A percentile compares a stretch with the other conserved stretches of the same genome.
These are phyloP conservation scores for Dictyophora rubrovolvata DNA, from an alignment of 768 basidiomycete genomes.

Conservation along the genomic window DNA sequence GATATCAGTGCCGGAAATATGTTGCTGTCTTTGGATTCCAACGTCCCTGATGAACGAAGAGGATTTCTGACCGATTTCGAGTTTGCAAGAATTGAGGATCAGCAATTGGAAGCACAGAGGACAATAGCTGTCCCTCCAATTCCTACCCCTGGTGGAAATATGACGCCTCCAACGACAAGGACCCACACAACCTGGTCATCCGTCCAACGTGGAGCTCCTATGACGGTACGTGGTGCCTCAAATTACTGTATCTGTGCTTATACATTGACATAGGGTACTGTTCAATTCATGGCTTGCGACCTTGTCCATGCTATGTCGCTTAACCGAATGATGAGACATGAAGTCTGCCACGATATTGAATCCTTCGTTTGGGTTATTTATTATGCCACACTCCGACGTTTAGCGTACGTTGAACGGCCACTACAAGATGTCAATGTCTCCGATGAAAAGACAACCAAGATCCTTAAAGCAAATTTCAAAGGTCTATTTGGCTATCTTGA, in stretches of 20 bases:
- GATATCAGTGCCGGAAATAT: conserved; percentile 20
- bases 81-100: conserved; percentile 13
- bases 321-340: not conserved
- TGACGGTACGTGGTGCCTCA: conserved; percentile 12
- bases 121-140: no score
- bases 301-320: not conserved
- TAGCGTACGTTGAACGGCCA: no score
- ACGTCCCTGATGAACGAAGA: conserved; percentile 2
- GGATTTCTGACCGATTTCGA: conserved; percentile 26
- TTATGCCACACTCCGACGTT: not conserved
- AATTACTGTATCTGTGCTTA: not conserved
- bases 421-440: no score
- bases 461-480: no score
- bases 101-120: not conserved
- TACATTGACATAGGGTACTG: conserved; percentile 13
- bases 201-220: conserved; percentile 11
- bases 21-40: conserved; percentile 15
- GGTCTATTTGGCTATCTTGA: no score
- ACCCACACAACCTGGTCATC: conserved; percentile 5
- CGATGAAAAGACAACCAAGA: no score
- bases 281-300: conserved; percentile 18
- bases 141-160: no score
- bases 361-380: conserved; percentile 11
- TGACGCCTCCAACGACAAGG: not conserved
- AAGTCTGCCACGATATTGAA: conserved; percentile 11